phyloP scores from a whole-genome alignment of 176 grass and related monocot genomes.

The Thinopyrum elongatum region DNA sequence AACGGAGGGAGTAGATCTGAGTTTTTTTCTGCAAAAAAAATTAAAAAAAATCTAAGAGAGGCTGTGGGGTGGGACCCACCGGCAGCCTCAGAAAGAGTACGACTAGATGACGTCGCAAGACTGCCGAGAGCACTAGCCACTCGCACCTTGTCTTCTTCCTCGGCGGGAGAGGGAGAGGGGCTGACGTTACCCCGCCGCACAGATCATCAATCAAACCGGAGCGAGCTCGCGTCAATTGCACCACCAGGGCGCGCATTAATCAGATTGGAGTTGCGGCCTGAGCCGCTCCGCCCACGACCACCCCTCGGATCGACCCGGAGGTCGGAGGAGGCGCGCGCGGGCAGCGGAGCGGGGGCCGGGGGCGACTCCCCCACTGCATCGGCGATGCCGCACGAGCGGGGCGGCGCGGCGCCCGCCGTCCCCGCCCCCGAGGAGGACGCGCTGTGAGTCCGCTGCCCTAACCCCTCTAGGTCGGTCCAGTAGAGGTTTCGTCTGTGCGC shows the following conservation, averaged over 20 bases:
- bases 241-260: neutral
- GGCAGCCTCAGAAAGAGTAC: neutral
- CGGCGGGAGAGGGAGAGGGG: neutral
- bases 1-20: no score
- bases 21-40: no score
- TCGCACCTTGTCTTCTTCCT: constrained; percentile 20
- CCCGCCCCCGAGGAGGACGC: constrained; percentile 63
- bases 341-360: neutral
- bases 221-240: neutral
- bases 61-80: neutral
- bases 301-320: constrained; percentile 28
- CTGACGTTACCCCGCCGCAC: neutral
- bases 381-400: constrained; percentile 68
- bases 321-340: constrained; percentile 4
- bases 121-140: neutral
- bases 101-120: neutral
- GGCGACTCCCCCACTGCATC: neutral
- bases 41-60: no score
- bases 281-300: neutral
- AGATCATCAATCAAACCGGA: neutral
- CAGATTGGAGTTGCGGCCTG: neutral
- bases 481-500: neutral
- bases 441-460: constrained; percentile 45
- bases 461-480: neutral
- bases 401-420: constrained; percentile 7